phyloP scores from a whole-genome alignment of 2,329 filamentous ascomycete species.

The Volutella citrinella region DNA sequence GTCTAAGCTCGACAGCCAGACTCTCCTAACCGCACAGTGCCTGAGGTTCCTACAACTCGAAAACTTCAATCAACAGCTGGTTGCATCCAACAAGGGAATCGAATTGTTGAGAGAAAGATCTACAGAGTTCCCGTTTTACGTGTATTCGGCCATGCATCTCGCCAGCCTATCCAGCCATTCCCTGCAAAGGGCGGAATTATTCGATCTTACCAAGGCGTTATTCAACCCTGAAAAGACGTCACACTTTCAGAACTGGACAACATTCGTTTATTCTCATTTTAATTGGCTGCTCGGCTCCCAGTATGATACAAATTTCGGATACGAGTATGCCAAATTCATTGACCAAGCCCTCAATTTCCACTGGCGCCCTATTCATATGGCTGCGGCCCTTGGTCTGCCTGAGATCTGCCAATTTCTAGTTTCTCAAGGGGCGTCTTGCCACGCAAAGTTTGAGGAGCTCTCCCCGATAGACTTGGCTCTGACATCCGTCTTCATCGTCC shows the following conservation, averaged over 20 bases:
- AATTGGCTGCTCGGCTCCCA: too few relatives aligned
- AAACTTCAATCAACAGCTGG: background rate
- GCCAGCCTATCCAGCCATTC: background rate
- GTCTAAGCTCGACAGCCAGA: rapidly evolving
- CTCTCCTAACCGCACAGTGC: constrained; percentile 3
- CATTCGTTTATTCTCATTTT: too few relatives aligned
- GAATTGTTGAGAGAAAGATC: background rate
- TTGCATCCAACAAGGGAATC: background rate
- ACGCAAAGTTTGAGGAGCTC: rapidly evolving
- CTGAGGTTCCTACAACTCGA: constrained; percentile 7
- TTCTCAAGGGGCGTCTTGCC: rapidly evolving
- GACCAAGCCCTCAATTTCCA: rapidly evolving
- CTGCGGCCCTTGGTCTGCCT: constrained; percentile 5
- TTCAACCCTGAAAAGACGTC: constrained; percentile 1
- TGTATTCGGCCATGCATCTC: constrained; percentile 1
- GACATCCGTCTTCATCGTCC: too few relatives aligned
- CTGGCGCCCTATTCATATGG: constrained; percentile 8
- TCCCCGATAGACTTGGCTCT: constrained; percentile 1
- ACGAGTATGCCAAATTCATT: background rate
- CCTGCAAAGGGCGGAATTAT: rapidly evolving
- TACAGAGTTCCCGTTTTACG: constrained; percentile 4
- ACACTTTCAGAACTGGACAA: constrained; percentile 4
- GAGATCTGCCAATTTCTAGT: constrained; percentile 9
- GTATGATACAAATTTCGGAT: background rate
- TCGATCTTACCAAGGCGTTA: background rate